A percentile compares a stretch with the other conserved stretches of the same genome.
These are phyloP conservation scores for Beta vulgaris DNA, from an alignment of 148 eudicot genomes.

Conservation along the genomic window DNA sequence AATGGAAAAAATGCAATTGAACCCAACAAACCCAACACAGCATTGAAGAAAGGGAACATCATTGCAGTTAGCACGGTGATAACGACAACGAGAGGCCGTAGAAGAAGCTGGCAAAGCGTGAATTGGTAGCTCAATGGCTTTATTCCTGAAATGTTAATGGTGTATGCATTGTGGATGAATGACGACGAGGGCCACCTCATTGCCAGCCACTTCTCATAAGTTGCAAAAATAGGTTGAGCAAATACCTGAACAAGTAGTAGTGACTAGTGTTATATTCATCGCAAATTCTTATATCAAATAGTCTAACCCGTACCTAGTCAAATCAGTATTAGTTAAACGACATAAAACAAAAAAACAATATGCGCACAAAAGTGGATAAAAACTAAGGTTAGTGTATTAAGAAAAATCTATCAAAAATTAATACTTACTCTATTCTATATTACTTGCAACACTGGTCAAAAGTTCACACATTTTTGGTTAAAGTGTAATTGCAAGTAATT, in stretches of 20 bases:
- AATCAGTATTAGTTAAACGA: no score
- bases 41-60: constrained; percentile 34
- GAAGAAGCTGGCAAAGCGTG: constrained; percentile 23
- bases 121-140: constrained; percentile 12
- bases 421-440: no score
- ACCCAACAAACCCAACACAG: constrained; percentile 28
- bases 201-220: constrained; percentile 27
- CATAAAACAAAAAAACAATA: no score
- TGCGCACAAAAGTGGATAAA: no score
- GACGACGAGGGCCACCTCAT: constrained; percentile 11
- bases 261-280: no score
- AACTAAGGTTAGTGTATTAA: no score
- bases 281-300: no score
- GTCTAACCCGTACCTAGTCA: no score
- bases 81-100: constrained; percentile 14
- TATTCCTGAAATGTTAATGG: constrained; percentile 17
- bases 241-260: constrained; percentile 30
- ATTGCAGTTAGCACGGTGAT: constrained; percentile 27
- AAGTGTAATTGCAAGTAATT: no score
- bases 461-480: no score
- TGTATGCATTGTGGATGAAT: constrained; percentile 30
- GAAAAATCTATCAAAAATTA: no score
- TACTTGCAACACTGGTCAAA: no score
- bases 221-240: constrained; percentile 34
- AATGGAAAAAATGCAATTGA: constrained; percentile 31